Conservation (phyloP, 257 asterid species). For the Cinchona pubescens region DNA sequence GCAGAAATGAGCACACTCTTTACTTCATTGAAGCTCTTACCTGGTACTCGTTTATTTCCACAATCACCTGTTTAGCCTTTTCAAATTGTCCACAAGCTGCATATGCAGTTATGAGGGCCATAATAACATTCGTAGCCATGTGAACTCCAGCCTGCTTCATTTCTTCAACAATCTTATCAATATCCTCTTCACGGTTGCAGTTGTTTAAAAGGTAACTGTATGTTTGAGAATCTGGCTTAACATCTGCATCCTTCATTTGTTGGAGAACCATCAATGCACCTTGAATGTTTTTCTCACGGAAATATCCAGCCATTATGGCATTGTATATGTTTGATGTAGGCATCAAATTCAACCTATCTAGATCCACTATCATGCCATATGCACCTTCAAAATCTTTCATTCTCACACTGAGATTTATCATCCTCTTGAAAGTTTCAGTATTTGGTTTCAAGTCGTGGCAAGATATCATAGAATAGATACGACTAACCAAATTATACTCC, state of each 20-base stretch:
- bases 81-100: slow-evolving; percentile 72
- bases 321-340: slow-evolving; percentile 72
- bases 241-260: slow-evolving; percentile 76
- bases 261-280: slow-evolving; percentile 61
- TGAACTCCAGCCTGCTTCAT: slow-evolving; percentile 48
- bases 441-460: slow-evolving; percentile 50
- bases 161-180: slow-evolving; percentile 53
- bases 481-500: slow-evolving; percentile 80
- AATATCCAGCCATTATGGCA: slow-evolving; percentile 66
- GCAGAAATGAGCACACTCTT: slow-evolving; percentile 72
- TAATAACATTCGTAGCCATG: slow-evolving; percentile 60
- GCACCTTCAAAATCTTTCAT: slow-evolving; percentile 95
- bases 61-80: slow-evolving; percentile 72
- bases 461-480: slow-evolving; percentile 52
- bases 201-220: slow-evolving; percentile 70
- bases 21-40: slow-evolving; percentile 53
- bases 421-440: slow-evolving; percentile 62
- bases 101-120: slow-evolving; percentile 83
- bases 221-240: slow-evolving; percentile 72
- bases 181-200: slow-evolving; percentile 58
- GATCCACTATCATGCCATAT: slow-evolving; percentile 59
- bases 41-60: slow-evolving; percentile 43
- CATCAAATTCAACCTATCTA: slow-evolving; percentile 36
- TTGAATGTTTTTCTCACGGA: slow-evolving; percentile 68
- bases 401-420: slow-evolving; percentile 63